Percentiles rank a stretch among this genome's conserved stretches.
Conservation (phyloP, 2,329 filamentous ascomycete genomes). For the Aureobasidium leucospermi region DNA sequence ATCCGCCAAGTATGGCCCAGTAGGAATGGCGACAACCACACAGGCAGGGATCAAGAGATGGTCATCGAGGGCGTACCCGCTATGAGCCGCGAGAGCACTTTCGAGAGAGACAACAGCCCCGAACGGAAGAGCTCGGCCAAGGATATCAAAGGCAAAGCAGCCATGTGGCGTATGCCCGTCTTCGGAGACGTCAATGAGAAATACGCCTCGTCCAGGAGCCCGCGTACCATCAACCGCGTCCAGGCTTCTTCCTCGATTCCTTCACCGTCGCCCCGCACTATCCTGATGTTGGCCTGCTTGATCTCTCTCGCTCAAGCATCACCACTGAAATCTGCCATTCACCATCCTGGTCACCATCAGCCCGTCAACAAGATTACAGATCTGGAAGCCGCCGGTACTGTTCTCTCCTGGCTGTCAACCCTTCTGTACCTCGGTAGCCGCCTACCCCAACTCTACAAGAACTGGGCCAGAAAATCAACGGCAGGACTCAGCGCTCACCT, state of each 20-base stretch:
- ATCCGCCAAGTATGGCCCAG: conserved; percentile 30
- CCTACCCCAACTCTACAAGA: conserved; percentile 59
- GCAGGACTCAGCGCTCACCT: conserved; percentile 56
- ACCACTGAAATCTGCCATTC: conserved; percentile 19
- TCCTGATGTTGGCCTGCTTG: conserved; percentile 40
- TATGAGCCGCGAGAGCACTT: conserved; percentile 12
- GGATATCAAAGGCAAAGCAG: conserved; percentile 16
- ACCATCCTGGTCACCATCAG: conserved; percentile 19
- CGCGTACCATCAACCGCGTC: conserved; percentile 23
- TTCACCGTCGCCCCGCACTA: conserved; percentile 38
- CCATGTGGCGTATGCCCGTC: conserved; percentile 16
- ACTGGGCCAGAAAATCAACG: conserved; percentile 55
- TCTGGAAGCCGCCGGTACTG: conserved; percentile 40
- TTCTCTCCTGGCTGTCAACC: conserved; percentile 51
- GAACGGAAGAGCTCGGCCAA: conserved; percentile 13
- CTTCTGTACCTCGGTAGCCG: conserved; percentile 52
- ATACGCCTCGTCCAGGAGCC: not conserved
- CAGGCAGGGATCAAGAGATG: conserved; percentile 19
- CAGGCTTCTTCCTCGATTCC: conserved; percentile 33
- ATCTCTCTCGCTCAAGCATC: conserved; percentile 37
- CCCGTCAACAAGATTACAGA: conserved; percentile 18
- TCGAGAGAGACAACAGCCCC: not conserved
- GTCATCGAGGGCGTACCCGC: conserved; percentile 26
- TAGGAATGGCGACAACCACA: conserved; percentile 16
- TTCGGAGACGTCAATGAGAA: conserved; percentile 19